Conservation (phyloP, 2,329 filamentous ascomycete genomes). For the Alternaria sp. region DNA sequence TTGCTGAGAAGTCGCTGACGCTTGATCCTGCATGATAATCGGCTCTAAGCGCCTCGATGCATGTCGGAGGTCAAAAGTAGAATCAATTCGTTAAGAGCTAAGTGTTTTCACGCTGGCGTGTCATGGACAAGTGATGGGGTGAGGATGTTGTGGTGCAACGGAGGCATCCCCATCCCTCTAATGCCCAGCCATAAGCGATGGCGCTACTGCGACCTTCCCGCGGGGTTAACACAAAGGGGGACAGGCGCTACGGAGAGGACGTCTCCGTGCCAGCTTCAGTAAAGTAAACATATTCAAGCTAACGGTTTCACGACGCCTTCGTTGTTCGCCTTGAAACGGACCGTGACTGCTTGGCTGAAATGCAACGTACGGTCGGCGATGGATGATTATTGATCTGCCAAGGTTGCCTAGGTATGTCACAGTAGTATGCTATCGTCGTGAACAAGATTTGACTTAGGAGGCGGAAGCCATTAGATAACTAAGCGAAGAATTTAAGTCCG, state of each 20-base stretch:
- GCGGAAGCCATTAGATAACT: no score
- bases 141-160: not conserved
- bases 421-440: no score
- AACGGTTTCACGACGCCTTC: not conserved
- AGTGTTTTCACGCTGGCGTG: not conserved
- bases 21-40: slow-evolving; percentile 1
- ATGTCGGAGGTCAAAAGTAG: not conserved
- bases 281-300: slow-evolving; percentile 4
- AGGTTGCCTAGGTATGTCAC: no score
- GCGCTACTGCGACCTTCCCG: slow-evolving; percentile 10
- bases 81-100: not conserved
- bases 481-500: no score
- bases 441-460: no score
- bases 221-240: not conserved
- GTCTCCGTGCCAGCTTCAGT: slow-evolving; percentile 5
- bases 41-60: not conserved
- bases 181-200: slow-evolving; percentile 6
- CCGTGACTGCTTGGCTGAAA: not conserved
- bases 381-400: not conserved
- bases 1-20: slow-evolving; percentile 8
- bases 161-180: slow-evolving; percentile 4
- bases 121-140: not conserved
- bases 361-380: not conserved
- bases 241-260: slow-evolving; percentile 2
- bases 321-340: not conserved